Percentiles rank a stretch among this genome's conserved stretches.
phyloP scores from a whole-genome alignment of 2,329 filamentous ascomycete species.

The Penicillium carneum region DNA sequence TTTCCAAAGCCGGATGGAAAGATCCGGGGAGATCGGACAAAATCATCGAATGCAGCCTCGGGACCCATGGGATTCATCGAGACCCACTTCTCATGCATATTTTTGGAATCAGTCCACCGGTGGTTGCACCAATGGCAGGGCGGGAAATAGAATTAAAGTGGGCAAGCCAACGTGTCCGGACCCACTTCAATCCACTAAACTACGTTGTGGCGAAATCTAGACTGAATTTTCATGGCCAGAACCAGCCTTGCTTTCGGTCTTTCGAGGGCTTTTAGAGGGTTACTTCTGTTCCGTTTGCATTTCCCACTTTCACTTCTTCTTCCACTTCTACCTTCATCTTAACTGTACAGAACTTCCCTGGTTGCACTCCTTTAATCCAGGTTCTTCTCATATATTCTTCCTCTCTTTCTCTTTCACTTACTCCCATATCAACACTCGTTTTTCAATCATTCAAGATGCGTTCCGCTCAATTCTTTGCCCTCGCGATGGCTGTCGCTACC shows the following conservation, averaged over 20 bases:
- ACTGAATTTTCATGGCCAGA: constrained; percentile 20
- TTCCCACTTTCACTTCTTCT: constrained; percentile 3
- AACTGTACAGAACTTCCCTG: constrained; percentile 17
- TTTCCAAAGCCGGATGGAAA: constrained; percentile 9
- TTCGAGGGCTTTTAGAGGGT: constrained; percentile 15
- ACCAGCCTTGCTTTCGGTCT: constrained; percentile 13
- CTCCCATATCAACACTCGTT: constrained; percentile 15
- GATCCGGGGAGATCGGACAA: constrained; percentile 22
- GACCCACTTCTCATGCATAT: constrained; percentile 18
- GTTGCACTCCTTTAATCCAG: constrained; percentile 22
- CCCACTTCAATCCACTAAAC: constrained; percentile 29
- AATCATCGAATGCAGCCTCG: constrained; percentile 16
- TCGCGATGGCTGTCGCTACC: constrained; percentile 45
- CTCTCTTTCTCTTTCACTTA: neutral
- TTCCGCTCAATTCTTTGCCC: constrained; percentile 43
- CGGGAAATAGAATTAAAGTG: constrained; percentile 9
- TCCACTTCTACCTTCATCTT: constrained; percentile 10
- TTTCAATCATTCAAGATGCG: constrained; percentile 41
- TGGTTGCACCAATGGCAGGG: constrained; percentile 2
- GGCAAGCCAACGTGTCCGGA: constrained; percentile 34
- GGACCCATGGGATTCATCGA: neutral
- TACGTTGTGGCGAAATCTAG: constrained; percentile 35
- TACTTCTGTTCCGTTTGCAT: constrained; percentile 26
- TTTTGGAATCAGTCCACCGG: constrained; percentile 12
- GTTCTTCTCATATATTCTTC: constrained; percentile 7